phyloP scores from a whole-genome alignment of 2,329 filamentous ascomycete species.

The Ustulina deusta region DNA sequence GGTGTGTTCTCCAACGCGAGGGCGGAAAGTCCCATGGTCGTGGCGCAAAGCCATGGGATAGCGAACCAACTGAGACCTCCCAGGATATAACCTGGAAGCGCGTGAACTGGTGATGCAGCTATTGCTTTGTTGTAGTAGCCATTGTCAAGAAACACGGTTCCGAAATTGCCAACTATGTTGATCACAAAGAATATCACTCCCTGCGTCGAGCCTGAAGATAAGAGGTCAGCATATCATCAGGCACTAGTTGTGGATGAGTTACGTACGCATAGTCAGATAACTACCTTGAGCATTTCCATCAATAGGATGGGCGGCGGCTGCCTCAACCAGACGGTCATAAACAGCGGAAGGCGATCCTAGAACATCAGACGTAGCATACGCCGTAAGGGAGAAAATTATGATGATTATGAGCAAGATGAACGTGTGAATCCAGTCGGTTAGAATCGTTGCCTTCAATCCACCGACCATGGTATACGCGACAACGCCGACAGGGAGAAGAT shows the following conservation, averaged over 20 bases:
- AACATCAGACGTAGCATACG: conserved; percentile 78
- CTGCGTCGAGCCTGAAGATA: conserved; percentile 67
- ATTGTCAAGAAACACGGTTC: conserved; percentile 86
- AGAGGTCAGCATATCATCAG: no score
- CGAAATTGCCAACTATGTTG: conserved; percentile 88
- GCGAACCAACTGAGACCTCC: conserved; percentile 92
- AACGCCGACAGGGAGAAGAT: conserved; percentile 83
- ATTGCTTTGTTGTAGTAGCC: conserved; percentile 96
- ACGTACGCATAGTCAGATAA: conserved; percentile 82
- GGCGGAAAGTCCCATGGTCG: conserved; percentile 86
- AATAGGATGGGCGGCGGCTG: conserved; percentile 77
- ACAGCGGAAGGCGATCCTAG: conserved; percentile 82
- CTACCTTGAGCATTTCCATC: conserved; percentile 83
- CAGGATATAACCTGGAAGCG: conserved; percentile 88
- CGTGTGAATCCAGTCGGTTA: conserved; percentile 89
- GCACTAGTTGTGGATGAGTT: no score
- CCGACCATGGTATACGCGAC: conserved; percentile 76
- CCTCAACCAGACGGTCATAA: conserved; percentile 80
- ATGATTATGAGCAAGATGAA: conserved; percentile 88
- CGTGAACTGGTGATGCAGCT: conserved; percentile 85
- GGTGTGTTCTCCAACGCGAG: conserved; percentile 82
- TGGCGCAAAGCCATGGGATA: conserved; percentile 90
- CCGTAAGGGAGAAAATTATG: conserved; percentile 84
- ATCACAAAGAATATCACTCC: conserved; percentile 93
- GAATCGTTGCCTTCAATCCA: conserved; percentile 78